Percentiles rank a stretch among this genome's conserved stretches.
phyloP scores from a whole-genome alignment of 2,329 filamentous ascomycete species.

The Iodosphaeria phyllophila region DNA sequence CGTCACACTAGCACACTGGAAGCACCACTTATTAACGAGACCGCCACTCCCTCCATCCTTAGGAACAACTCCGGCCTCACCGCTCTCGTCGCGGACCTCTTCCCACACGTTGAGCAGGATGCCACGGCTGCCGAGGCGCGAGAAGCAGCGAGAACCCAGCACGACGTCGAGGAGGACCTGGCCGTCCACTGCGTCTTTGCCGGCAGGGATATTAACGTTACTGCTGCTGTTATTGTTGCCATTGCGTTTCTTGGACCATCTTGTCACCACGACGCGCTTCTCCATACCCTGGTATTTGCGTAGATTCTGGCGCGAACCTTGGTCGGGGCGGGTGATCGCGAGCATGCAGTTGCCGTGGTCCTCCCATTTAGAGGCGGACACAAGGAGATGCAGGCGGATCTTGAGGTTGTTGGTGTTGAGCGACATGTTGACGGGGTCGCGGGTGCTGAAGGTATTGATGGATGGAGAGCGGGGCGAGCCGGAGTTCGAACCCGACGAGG shows the following conservation, averaged over 20 bases:
- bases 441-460: slow-evolving; percentile 32
- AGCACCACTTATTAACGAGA: slow-evolving; percentile 44
- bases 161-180: slow-evolving; percentile 68
- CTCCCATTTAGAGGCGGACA: slow-evolving; percentile 65
- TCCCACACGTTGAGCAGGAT: slow-evolving; percentile 85
- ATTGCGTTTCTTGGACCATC: slow-evolving; percentile 49
- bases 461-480: slow-evolving; percentile 38
- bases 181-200: too few relatives aligned
- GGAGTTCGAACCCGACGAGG: slow-evolving; percentile 33
- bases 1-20: slow-evolving; percentile 33
- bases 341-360: slow-evolving; percentile 75
- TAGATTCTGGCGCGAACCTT: slow-evolving; percentile 37
- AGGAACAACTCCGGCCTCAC: slow-evolving; percentile 31
- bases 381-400: slow-evolving; percentile 69
- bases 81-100: slow-evolving; percentile 45
- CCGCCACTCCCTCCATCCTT: slow-evolving; percentile 31
- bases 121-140: slow-evolving; percentile 64
- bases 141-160: slow-evolving; percentile 68
- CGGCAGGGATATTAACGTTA: slow-evolving; percentile 11
- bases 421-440: slow-evolving; percentile 25
- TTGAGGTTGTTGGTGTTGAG: slow-evolving; percentile 63
- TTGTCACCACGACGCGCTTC: slow-evolving; percentile 68
- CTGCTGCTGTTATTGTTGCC: too few relatives aligned
- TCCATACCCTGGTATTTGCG: slow-evolving; percentile 48
- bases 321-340: slow-evolving; percentile 62